Evolutionary conservation across 2,329 filamentous ascomycete species (phyloP), one percentile per base, ranked within the genome.

Genomic region (Cadophora gregata): DNA sequence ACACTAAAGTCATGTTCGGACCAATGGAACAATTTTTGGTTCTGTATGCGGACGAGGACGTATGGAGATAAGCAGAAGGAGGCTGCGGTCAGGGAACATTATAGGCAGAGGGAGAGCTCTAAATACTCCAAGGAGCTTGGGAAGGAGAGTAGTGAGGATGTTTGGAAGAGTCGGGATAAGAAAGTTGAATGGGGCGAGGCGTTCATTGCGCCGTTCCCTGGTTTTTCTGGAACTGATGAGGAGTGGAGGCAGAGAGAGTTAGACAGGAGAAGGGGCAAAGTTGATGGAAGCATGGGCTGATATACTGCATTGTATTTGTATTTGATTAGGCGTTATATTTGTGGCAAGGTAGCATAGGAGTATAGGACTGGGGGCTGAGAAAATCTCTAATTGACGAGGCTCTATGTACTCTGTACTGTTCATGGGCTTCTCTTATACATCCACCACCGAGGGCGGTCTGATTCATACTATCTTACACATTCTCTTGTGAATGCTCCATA

Each of bases 21-120:
- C 72, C 89, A 93, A 70, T 97, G 95, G 93, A 86, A 90, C 68
- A 92, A 97, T 79, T 98, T 97, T 80, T 97, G 94, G 92, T 95
- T 97, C 81, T 99, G 96, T 83, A 97, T 98, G 94, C 89, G 92
- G 70, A 89, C 89, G 45, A 89, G 90, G 74, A 84, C 85, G 1
- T 88, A 88, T 75, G 79, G 84, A 0, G 85, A 86, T 27, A 80
- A 84, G 51, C 81, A 88, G 71, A 87, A 88, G 74, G 88, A 86
- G 67, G 85, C 72, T 36, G 76, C 77, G 64, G 77, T 80, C 50
- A 75, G 72, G 42, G 75, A 75, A 42, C 74, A 77, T 62, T 79
- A 79, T 63, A 75, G 74, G 51, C 70, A 77, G 63, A 78, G 83
- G 62, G 83, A 84, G 73, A 85, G 96, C 64, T 82, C 83, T 67